Percentiles rank a stretch among this genome's conserved stretches.
phyloP scores from a whole-genome alignment of 345 rosid genomes.

The Physaria fendleri region DNA sequence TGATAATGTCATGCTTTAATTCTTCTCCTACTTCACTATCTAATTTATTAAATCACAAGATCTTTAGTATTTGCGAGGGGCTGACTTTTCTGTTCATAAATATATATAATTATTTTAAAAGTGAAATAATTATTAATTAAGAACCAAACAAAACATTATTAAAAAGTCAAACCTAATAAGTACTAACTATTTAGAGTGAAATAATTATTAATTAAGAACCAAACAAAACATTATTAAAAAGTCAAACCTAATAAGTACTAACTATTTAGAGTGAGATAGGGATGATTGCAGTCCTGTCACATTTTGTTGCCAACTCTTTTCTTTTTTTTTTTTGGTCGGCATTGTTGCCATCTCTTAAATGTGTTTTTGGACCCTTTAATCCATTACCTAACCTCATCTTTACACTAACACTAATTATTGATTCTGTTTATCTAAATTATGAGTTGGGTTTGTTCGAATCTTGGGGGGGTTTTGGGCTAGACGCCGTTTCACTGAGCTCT shows the following conservation, averaged over 20 bases:
- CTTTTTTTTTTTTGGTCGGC: too few relatives aligned
- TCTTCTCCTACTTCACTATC: constrained; percentile 33
- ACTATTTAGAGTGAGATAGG: constrained; percentile 18
- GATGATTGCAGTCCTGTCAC: constrained; percentile 24
- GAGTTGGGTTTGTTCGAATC: constrained; percentile 25
- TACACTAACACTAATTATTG: constrained; percentile 11
- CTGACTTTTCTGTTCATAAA: constrained; percentile 23
- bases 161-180: constrained; percentile 33
- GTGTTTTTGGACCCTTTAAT: constrained; percentile 23
- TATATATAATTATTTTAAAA: background rate
- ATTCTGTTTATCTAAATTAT: constrained; percentile 14
- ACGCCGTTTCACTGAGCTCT: background rate
- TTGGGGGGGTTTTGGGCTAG: background rate
- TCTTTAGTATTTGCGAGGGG: constrained; percentile 16
- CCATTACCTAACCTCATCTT: constrained; percentile 32
- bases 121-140: background rate
- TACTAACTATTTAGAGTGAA: constrained; percentile 20
- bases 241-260: constrained; percentile 36
- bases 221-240: constrained; percentile 19
- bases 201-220: constrained; percentile 8
- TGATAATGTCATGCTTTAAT: constrained; percentile 32
- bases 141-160: constrained; percentile 19
- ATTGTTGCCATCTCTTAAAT: constrained; percentile 18
- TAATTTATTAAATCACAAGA: constrained; percentile 13
- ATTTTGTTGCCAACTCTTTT: too few relatives aligned